Base-by-base conservation (phyloP, 2,329 filamentous ascomycete species). In the Xylariales sp. region DNA sequence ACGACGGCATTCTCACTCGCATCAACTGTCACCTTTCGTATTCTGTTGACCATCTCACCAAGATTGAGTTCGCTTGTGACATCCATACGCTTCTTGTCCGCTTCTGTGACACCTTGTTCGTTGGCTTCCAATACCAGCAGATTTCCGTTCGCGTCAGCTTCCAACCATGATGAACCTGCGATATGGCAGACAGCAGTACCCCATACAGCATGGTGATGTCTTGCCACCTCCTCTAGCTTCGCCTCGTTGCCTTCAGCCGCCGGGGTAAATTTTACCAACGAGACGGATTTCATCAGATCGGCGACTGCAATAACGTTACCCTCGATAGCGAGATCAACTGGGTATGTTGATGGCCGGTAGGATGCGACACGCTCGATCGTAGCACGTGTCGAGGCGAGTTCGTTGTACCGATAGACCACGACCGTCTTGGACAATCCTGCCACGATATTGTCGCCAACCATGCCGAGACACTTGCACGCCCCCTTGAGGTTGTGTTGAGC, bases 251-350 rank as follows among this genome's bases (percentile, higher is more conserved):
- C 78, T 4, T 76, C 63, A 16, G 70, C 59, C 3, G 78, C 74
- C 3, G 73, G 72, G 0, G 72, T 67, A 54, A 84, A 93, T 54
- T 93, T 73, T 7, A 96, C 69, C 5, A 97, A 66, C 2, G 85
- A 82, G 17, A 95, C 70, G 2, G 88, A 95, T 64, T 97, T 96
- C 86, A 95, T 96, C 31, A 98, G 67, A 55, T 98, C 93, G 1
- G 84, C 86, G 8, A 97, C 81, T 0, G 86, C 88, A 45, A 98
- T 90, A 17, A 78, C 71, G 48, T 83, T 81, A 1, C 76, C 85
- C 2, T 79, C 77, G 12, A 96, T 75, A 8, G 83, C 80, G 6
- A 97, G 60, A 48, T 91, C 87, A 13, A 95, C 78, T 0, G 93
- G 90, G 21, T 87, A 86, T 0, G 89, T 94, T 3, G 88, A 80